Evolutionary conservation across 257 asterid species (phyloP).

Genomic region (Solanum microdontum): DNA sequence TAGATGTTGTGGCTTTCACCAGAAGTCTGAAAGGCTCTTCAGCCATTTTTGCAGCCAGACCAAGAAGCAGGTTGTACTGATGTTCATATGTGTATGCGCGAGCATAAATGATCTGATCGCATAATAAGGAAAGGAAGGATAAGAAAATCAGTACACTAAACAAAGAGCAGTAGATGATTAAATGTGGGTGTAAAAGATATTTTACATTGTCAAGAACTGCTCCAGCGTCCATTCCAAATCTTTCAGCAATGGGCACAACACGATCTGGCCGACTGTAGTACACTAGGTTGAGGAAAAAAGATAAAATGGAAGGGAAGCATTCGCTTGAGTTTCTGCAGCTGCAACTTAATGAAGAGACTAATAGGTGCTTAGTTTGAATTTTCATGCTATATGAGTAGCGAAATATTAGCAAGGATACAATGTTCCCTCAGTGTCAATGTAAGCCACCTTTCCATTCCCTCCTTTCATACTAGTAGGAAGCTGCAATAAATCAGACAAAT

Average conservation of each 20-base stretch:
- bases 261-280: constrained; percentile 89
- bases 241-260: constrained; percentile 90
- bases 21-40: constrained; percentile 97
- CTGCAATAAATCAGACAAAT: constrained; percentile 29
- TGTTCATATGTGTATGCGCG: constrained; percentile 99
- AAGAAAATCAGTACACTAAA: not conserved
- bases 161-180: not conserved
- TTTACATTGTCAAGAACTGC: constrained; percentile 95
- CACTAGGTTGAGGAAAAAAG: constrained; percentile 23
- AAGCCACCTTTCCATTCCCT: constrained; percentile 98
- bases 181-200: constrained; percentile 2
- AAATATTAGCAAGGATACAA: constrained; percentile 61
- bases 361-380: not conserved
- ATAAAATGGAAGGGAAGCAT: not conserved
- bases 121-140: not conserved
- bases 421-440: constrained; percentile 92
- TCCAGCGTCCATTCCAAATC: constrained; percentile 98
- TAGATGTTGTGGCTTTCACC: constrained; percentile 35
- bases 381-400: not conserved
- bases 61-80: constrained; percentile 92
- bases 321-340: not conserved
- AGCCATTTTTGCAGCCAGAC: constrained; percentile 98
- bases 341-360: not conserved
- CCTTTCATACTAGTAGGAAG: constrained; percentile 91
- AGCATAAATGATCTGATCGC: constrained; percentile 74